Evolutionary conservation across 257 asterid species (phyloP).

Genomic region (Datura wrightii): DNA sequence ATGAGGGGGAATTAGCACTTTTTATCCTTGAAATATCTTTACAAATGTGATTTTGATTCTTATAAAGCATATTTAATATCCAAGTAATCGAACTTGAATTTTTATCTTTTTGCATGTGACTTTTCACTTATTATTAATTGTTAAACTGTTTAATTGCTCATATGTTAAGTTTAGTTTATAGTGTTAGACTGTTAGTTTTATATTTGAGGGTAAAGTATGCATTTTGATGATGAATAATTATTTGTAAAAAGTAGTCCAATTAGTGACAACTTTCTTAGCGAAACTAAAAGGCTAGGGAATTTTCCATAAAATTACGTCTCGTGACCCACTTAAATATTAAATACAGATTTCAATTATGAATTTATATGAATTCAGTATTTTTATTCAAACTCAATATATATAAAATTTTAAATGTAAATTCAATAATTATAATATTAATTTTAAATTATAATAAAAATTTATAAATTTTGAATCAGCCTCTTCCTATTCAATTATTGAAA

Average conservation of each 20-base stretch:
- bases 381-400: neutral
- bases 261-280: neutral
- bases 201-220: neutral
- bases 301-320: neutral
- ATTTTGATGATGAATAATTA: neutral
- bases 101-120: too few species aligned
- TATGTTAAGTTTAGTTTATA: too few species aligned
- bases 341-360: too few species aligned
- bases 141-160: too few species aligned
- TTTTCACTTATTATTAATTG: too few species aligned
- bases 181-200: too few species aligned
- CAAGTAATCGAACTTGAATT: too few species aligned
- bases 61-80: too few species aligned
- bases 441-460: neutral
- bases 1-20: neutral
- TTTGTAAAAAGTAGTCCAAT: neutral
- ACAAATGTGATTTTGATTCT: neutral
- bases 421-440: neutral
- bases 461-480: neutral
- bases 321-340: neutral
- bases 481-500: neutral
- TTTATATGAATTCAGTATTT: neutral
- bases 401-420: neutral
- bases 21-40: neutral
- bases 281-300: neutral